These are phyloP conservation scores for Colletotrichum scovillei DNA, from an alignment of 2,329 filamentous ascomycete species.

Conservation along the genomic window DNA sequence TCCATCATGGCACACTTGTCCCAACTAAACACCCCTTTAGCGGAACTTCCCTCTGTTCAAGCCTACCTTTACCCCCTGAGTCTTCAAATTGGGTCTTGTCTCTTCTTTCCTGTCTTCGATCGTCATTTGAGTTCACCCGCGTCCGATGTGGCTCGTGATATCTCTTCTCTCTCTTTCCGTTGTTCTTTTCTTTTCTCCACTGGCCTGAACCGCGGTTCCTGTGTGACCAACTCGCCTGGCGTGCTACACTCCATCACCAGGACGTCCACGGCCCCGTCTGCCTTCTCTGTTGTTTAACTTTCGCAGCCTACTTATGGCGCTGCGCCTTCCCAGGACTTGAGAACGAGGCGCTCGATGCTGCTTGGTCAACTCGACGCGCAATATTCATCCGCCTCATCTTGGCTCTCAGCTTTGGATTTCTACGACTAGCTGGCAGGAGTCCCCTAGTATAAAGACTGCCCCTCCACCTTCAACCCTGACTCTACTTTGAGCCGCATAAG, in stretches of 20 bases:
- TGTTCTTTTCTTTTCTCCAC: neutral
- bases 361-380: neutral
- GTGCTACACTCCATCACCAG: slow-evolving; percentile 12
- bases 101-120: neutral
- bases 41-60: neutral
- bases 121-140: neutral
- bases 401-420: slow-evolving; percentile 1
- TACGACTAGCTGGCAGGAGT: neutral
- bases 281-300: neutral
- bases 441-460: slow-evolving; percentile 17
- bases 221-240: slow-evolving; percentile 5
- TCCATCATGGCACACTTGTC: neutral
- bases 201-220: neutral
- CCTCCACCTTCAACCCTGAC: neutral
- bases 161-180: neutral
- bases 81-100: neutral
- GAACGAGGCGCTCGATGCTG: slow-evolving; percentile 2
- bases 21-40: neutral
- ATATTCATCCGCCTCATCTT: slow-evolving; percentile 21
- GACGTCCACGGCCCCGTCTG: neutral
- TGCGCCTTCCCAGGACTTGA: neutral
- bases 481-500: neutral
- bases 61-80: neutral
- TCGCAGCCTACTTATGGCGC: neutral
- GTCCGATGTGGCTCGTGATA: neutral